These are phyloP conservation scores for Heterobasidion parviporum DNA, from an alignment of 1,284 basidiomycete genomes.

Conservation along the genomic window DNA sequence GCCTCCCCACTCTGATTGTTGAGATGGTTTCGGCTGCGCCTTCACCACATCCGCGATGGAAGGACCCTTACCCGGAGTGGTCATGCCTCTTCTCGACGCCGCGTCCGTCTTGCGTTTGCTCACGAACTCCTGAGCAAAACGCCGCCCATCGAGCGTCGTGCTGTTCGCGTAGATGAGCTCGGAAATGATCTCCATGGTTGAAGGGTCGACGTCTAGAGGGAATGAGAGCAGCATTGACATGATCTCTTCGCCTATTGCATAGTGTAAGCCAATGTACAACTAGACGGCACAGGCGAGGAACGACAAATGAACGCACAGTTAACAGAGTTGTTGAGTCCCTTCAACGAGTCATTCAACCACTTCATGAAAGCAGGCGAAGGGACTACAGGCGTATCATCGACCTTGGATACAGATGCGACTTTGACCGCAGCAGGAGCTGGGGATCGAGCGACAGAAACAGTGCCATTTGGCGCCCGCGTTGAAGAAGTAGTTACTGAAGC, in stretches of 20 bases:
- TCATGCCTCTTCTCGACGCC: conserved; percentile 35
- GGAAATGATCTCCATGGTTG: conserved; percentile 82
- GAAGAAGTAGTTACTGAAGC: conserved; percentile 6
- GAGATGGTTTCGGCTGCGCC: conserved; percentile 68
- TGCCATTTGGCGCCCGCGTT: conserved; percentile 12
- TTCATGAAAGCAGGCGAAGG: conserved; percentile 88
- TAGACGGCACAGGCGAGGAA: conserved; percentile 8
- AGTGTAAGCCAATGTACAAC: conserved; percentile 4
- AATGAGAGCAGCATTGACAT: conserved; percentile 87
- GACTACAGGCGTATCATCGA: conserved; percentile 51
- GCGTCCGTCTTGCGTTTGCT: conserved; percentile 79
- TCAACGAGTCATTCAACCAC: conserved; percentile 86
- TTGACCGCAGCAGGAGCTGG: conserved; percentile 31
- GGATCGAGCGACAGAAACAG: conserved; percentile 27
- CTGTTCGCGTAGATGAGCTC: conserved; percentile 92
- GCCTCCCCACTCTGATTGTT: conserved; percentile 69
- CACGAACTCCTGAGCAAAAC: conserved; percentile 90
- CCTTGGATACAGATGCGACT: conserved; percentile 28
- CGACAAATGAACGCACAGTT: conserved; percentile 48
- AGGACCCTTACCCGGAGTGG: conserved; percentile 32
- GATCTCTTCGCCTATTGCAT: conserved; percentile 77
- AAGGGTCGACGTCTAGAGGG: conserved; percentile 79
- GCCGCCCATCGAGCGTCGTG: conserved; percentile 88
- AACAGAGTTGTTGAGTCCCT: conserved; percentile 75
- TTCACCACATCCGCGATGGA: conserved; percentile 87